Conservation (phyloP, 2,329 filamentous ascomycete species). For the Sphaceloma murrayae region DNA sequence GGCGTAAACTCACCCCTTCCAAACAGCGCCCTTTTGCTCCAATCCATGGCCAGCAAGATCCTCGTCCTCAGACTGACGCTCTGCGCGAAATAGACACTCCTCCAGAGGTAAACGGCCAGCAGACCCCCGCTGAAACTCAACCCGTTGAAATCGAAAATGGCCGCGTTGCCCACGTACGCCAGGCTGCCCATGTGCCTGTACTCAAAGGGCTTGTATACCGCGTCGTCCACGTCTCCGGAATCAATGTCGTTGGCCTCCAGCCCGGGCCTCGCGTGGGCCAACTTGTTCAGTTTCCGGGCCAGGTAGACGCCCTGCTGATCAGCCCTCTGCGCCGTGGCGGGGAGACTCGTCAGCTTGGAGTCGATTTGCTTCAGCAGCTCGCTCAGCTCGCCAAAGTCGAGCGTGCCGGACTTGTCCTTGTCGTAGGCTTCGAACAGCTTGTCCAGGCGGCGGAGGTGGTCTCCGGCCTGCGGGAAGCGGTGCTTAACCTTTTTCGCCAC, state of each 20-base stretch:
- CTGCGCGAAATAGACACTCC: constrained; percentile 94
- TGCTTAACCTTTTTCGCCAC: constrained; percentile 76
- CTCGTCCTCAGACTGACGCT: constrained; percentile 88
- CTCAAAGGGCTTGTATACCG: constrained; percentile 87
- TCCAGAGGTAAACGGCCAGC: constrained; percentile 91
- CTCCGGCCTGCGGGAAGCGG: constrained; percentile 81
- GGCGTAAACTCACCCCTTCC: constrained; percentile 68
- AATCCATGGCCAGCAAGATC: constrained; percentile 90
- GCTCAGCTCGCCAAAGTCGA: constrained; percentile 85
- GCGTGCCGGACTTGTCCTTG: constrained; percentile 81
- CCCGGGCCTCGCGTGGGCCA: constrained; percentile 67
- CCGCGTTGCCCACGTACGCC: constrained; percentile 93
- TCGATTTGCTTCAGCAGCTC: constrained; percentile 90
- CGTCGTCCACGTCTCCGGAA: constrained; percentile 84
- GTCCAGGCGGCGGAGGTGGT: constrained; percentile 80
- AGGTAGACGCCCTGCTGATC: constrained; percentile 94
- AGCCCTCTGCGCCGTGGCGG: constrained; percentile 89
- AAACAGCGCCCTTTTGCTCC: constrained; percentile 93
- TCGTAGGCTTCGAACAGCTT: constrained; percentile 88
- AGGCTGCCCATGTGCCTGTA: constrained; percentile 86
- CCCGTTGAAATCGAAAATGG: constrained; percentile 82
- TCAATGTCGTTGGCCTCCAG: constrained; percentile 69
- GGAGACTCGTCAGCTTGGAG: constrained; percentile 83
- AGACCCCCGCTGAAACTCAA: constrained; percentile 72
- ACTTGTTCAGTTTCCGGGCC: constrained; percentile 85